Evolutionary conservation across 768 basidiomycete species (phyloP).

Genomic region (Lactifluus hygrophoroides): DNA sequence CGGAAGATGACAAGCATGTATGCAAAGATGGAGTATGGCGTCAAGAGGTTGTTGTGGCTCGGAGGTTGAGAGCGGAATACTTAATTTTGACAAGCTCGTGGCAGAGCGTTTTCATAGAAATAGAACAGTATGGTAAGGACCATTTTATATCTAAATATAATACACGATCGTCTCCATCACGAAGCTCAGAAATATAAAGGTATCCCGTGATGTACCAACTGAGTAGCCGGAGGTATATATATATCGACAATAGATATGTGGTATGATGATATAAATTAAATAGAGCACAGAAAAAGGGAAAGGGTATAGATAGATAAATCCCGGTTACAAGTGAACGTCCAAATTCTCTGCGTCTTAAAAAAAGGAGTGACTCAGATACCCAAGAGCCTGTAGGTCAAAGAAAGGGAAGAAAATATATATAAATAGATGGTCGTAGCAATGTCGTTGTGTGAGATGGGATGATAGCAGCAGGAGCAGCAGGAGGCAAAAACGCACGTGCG

Average conservation of each 20-base stretch:
- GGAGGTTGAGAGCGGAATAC: conserved; percentile 44
- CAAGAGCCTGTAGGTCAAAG: not conserved
- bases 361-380: not conserved
- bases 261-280: conserved; percentile 8
- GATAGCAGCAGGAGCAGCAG: not conserved
- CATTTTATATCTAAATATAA: not conserved
- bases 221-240: not conserved
- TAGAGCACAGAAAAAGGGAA: not conserved
- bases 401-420: not conserved
- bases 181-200: not conserved
- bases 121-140: not conserved
- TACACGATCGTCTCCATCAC: not conserved
- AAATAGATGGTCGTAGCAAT: not conserved
- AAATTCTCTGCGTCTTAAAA: not conserved
- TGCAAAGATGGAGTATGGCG: conserved; percentile 88
- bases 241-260: not conserved
- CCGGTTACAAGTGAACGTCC: not conserved
- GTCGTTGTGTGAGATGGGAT: too few relatives aligned
- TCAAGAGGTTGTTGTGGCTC: conserved; percentile 86
- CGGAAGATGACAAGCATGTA: conserved; percentile 78
- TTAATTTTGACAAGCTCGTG: not conserved
- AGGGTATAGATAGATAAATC: not conserved
- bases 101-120: not conserved
- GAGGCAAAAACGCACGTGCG: not conserved
- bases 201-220: not conserved